Percentiles rank a stretch among this genome's conserved stretches.
These are phyloP conservation scores for Suillus alpinus DNA, from an alignment of 768 basidiomycete genomes.

Conservation along the genomic window DNA sequence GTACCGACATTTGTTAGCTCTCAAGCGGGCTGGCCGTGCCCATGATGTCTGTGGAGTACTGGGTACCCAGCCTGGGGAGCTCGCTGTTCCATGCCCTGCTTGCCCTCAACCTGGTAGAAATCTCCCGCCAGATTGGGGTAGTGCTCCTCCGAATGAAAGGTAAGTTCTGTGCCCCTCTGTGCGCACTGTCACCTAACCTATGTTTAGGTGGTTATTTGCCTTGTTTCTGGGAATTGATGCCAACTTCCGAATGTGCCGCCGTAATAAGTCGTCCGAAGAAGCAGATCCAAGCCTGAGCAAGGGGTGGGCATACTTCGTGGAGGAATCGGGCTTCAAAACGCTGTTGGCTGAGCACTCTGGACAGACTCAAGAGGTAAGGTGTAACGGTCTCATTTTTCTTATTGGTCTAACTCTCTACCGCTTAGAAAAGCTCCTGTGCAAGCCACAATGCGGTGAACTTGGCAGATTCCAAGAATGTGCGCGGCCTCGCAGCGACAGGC, in stretches of 20 bases:
- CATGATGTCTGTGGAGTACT: neutral
- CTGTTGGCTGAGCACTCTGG: constrained; percentile 11
- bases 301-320: constrained; percentile 27
- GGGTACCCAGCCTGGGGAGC: neutral
- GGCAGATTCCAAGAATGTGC: neutral
- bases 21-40: neutral
- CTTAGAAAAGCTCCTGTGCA: constrained; percentile 18
- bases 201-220: constrained; percentile 15
- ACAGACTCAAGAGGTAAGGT: constrained; percentile 18
- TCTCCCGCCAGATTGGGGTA: constrained; percentile 4
- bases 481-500: neutral
- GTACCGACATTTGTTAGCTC: neutral
- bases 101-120: constrained; percentile 10
- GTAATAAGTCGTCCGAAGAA: constrained; percentile 10
- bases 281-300: constrained; percentile 21
- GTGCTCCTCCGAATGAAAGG: neutral
- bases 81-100: constrained; percentile 3
- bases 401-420: neutral
- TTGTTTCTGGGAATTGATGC: constrained; percentile 25
- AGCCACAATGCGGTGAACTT: constrained; percentile 9
- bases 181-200: neutral
- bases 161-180: neutral
- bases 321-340: constrained; percentile 16
- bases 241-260: constrained; percentile 23
- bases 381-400: neutral